Conservation (phyloP, 805 yeast genomes). For the Suhomyces faveliae region DNA sequence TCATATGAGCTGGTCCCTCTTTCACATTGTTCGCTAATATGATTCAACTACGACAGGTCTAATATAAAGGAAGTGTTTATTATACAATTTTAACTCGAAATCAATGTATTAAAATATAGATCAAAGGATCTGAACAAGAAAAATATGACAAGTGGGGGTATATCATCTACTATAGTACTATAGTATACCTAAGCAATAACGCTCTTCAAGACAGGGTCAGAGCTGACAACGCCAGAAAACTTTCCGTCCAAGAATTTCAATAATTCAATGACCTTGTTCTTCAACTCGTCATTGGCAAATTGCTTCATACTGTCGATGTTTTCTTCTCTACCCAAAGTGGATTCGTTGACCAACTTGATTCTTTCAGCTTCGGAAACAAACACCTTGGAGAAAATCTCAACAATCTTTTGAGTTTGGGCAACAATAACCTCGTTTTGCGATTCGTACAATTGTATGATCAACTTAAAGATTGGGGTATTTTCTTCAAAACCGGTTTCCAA, state of each 20-base stretch:
- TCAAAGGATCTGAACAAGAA: neutral
- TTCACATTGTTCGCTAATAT: too few species aligned
- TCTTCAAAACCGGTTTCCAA: constrained; percentile 88
- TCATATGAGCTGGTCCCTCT: too few species aligned
- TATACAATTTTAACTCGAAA: neutral
- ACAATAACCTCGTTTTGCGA: constrained; percentile 55
- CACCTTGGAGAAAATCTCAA: constrained; percentile 66
- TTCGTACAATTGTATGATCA: constrained; percentile 71
- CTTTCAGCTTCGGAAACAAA: constrained; percentile 76
- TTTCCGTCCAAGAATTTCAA: constrained; percentile 69
- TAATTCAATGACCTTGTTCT: constrained; percentile 62
- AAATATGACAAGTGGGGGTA: neutral
- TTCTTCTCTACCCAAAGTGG: constrained; percentile 85
- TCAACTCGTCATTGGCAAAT: constrained; percentile 69
- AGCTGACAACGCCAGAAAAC: constrained; percentile 61
- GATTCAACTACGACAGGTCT: too few species aligned
- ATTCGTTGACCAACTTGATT: constrained; percentile 63
- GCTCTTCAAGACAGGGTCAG: constrained; percentile 45
- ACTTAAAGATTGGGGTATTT: constrained; percentile 82
- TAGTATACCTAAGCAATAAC: constrained; percentile 27
- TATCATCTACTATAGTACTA: neutral
- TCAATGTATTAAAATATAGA: neutral
- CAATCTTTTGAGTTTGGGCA: constrained; percentile 56
- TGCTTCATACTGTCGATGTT: constrained; percentile 75
- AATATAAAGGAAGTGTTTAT: neutral